phyloP scores from a whole-genome alignment of 192 early-diverging fungal species.

The Backusella sp. region DNA sequence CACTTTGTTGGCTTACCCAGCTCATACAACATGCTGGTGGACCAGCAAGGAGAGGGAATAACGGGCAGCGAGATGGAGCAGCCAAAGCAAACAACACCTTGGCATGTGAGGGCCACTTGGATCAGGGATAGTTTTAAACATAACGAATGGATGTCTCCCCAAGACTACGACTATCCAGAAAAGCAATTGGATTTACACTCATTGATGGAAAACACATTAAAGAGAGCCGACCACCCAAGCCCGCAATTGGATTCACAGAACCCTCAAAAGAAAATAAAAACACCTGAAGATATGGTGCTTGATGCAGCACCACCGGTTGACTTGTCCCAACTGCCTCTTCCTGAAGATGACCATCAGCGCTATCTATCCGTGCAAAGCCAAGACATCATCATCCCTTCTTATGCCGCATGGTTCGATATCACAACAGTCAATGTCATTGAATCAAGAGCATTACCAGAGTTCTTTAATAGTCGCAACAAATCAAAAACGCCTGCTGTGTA shows the following conservation, averaged over 20 bases:
- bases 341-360: constrained; percentile 60
- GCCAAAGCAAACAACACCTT: constrained; percentile 50
- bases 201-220: not conserved
- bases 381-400: constrained; percentile 85
- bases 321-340: not conserved
- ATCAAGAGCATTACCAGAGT: constrained; percentile 86
- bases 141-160: constrained; percentile 75
- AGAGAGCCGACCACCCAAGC: not conserved
- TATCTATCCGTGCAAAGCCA: constrained; percentile 69
- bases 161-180: constrained; percentile 17
- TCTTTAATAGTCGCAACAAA: constrained; percentile 93
- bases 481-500: constrained; percentile 92
- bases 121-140: constrained; percentile 64
- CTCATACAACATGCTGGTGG: constrained; percentile 54
- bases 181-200: not conserved
- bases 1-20: constrained; percentile 73
- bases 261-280: not conserved
- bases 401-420: constrained; percentile 93
- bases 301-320: not conserved
- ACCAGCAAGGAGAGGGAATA: constrained; percentile 35
- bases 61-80: constrained; percentile 38
- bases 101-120: constrained; percentile 66
- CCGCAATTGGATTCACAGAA: not conserved
- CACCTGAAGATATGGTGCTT: not conserved
- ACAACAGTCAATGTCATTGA: constrained; percentile 82